These are phyloP conservation scores for Apiotrichum montevideense DNA, from an alignment of 1,284 basidiomycete genomes.

Conservation along the genomic window DNA sequence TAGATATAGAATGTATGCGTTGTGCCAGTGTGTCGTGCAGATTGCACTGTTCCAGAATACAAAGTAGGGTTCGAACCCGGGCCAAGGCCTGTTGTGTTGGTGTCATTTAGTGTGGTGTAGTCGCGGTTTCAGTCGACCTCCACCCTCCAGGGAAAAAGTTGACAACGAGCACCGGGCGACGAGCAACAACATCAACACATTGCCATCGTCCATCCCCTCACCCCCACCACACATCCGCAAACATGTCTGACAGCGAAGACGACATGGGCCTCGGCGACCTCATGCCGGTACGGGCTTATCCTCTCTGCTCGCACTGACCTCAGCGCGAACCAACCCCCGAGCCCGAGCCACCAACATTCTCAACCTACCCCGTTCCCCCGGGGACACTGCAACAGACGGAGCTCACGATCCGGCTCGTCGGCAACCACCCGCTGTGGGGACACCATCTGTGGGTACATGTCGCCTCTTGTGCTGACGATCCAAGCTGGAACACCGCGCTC, in stretches of 20 bases:
- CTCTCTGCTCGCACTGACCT: conserved; percentile 5
- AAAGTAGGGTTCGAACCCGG: too few relatives aligned
- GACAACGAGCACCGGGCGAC: too few relatives aligned
- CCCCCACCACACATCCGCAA: neutral
- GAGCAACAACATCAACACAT: too few relatives aligned
- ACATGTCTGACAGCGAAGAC: conserved; percentile 12
- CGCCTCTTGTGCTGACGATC: neutral
- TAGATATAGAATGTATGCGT: too few relatives aligned
- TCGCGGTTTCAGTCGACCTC: too few relatives aligned
- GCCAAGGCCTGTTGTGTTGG: too few relatives aligned
- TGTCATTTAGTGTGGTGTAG: too few relatives aligned
- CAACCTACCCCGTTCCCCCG: conserved; percentile 37
- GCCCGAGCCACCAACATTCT: conserved; percentile 30
- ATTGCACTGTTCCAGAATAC: too few relatives aligned
- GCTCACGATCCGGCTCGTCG: conserved; percentile 69
- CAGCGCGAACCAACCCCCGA: conserved; percentile 33
- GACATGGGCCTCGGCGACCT: conserved; percentile 44
- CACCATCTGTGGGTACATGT: conserved; percentile 64
- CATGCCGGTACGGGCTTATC: conserved; percentile 36
- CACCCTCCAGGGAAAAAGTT: too few relatives aligned
- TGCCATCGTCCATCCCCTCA: too few relatives aligned
- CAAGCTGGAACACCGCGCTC: conserved; percentile 78
- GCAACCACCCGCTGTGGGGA: conserved; percentile 84
- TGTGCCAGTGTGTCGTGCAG: too few relatives aligned
- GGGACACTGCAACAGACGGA: conserved; percentile 28